phyloP scores from a whole-genome alignment of 306 rosid species.

The Castanospermum australe region DNA sequence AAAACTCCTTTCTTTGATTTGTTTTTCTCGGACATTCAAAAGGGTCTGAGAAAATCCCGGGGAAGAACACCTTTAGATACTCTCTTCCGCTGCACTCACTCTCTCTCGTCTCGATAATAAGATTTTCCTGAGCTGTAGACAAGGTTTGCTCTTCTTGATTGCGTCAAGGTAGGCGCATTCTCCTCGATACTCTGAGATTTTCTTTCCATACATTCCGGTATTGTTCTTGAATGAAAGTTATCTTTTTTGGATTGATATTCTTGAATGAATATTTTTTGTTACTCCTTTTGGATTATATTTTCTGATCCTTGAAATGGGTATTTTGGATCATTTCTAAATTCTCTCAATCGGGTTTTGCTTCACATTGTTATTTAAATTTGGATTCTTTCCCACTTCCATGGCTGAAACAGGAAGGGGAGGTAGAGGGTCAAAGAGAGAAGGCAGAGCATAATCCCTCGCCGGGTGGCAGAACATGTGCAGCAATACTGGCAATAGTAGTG shows the following conservation, averaged over 20 bases:
- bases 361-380: neutral
- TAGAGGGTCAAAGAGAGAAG: neutral
- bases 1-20: constrained; percentile 9
- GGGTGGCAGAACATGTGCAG: constrained; percentile 41
- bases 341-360: constrained; percentile 1
- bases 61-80: constrained; percentile 14
- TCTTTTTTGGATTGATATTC: no score
- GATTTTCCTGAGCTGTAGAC: constrained; percentile 24
- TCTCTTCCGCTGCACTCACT: constrained; percentile 1
- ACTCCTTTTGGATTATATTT: constrained; percentile 39
- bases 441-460: neutral
- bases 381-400: neutral
- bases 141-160: constrained; percentile 22
- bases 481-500: constrained; percentile 5
- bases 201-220: constrained; percentile 34
- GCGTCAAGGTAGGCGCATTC: constrained; percentile 13
- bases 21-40: constrained; percentile 32
- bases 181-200: constrained; percentile 31
- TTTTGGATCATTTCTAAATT: constrained; percentile 24
- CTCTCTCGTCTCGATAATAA: neutral
- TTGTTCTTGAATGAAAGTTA: constrained; percentile 30
- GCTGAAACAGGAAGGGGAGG: neutral
- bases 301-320: constrained; percentile 33
- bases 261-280: constrained; percentile 32
- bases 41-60: constrained; percentile 49